phyloP scores from a whole-genome alignment of 192 early-diverging fungal species.

The Coemansia sp. region DNA sequence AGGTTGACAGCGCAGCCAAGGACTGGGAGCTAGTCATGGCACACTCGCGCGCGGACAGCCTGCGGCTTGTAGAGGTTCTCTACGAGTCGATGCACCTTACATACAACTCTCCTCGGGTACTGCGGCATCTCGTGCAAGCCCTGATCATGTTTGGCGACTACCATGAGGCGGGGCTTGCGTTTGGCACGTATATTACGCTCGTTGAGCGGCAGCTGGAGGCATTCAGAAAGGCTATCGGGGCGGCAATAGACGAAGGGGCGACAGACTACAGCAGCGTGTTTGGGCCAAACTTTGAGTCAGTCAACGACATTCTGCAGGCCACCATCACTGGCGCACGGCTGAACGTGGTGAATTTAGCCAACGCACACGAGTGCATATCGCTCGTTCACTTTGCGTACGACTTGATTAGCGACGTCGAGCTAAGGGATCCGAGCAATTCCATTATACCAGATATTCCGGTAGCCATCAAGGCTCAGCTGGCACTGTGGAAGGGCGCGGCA shows the following conservation, averaged over 20 bases:
- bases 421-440: slow-evolving; percentile 33
- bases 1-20: slow-evolving; percentile 65
- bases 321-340: slow-evolving; percentile 57
- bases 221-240: slow-evolving; percentile 25
- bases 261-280: not conserved
- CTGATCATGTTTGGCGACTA: slow-evolving; percentile 70
- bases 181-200: slow-evolving; percentile 66
- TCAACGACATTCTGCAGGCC: slow-evolving; percentile 35
- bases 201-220: slow-evolving; percentile 56
- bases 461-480: slow-evolving; percentile 31
- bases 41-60: slow-evolving; percentile 59
- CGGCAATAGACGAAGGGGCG: slow-evolving; percentile 19
- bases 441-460: slow-evolving; percentile 19
- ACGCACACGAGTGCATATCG: slow-evolving; percentile 42
- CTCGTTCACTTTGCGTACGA: slow-evolving; percentile 49
- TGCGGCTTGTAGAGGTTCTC: slow-evolving; percentile 64
- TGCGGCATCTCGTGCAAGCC: slow-evolving; percentile 66
- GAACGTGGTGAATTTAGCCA: slow-evolving; percentile 35
- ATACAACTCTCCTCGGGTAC: slow-evolving; percentile 71
- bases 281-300: slow-evolving; percentile 20
- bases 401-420: slow-evolving; percentile 43
- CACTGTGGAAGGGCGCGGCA: slow-evolving; percentile 49
- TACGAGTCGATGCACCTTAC: slow-evolving; percentile 69
- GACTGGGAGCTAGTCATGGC: slow-evolving; percentile 64
- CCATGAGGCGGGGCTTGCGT: slow-evolving; percentile 74